A percentile compares a stretch with the other conserved stretches of the same genome.
Conservation (phyloP, 139 green algal genomes). For the Chloropicon primus region DNA sequence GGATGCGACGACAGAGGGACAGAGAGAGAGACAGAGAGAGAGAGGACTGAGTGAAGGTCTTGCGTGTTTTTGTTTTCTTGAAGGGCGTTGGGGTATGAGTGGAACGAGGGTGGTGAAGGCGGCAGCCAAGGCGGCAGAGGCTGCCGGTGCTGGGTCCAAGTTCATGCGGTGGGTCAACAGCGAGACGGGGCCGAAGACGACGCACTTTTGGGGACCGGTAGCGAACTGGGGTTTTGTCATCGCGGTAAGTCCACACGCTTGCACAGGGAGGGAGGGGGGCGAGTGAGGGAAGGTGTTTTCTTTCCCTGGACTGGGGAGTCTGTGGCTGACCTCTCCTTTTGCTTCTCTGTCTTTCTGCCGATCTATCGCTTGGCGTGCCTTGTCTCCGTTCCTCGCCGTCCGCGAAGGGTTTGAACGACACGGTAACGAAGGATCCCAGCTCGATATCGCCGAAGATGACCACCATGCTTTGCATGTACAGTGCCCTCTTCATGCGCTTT, state of each 20-base stretch:
- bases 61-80: too few relatives aligned
- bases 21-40: too few relatives aligned
- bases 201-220: constrained; percentile 70
- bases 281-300: too few relatives aligned
- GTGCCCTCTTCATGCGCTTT: constrained; percentile 72
- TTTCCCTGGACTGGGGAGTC: too few relatives aligned
- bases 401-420: not conserved
- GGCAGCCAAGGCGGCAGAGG: not conserved
- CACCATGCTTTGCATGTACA: constrained; percentile 65
- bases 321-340: too few relatives aligned
- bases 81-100: too few relatives aligned
- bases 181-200: constrained; percentile 44
- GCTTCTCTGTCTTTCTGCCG: too few relatives aligned
- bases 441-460: not conserved
- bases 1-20: too few relatives aligned
- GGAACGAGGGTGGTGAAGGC: not conserved
- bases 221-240: constrained; percentile 74
- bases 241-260: constrained; percentile 27
- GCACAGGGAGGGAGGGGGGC: too few relatives aligned
- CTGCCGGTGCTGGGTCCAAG: not conserved
- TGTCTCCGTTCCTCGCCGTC: too few relatives aligned
- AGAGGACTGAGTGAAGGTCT: too few relatives aligned
- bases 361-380: too few relatives aligned
- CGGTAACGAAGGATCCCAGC: not conserved
- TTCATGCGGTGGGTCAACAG: constrained; percentile 23